Base-by-base conservation (phyloP, 1,139 yeast genomes). In the Meyerozyma athensensis region DNA sequence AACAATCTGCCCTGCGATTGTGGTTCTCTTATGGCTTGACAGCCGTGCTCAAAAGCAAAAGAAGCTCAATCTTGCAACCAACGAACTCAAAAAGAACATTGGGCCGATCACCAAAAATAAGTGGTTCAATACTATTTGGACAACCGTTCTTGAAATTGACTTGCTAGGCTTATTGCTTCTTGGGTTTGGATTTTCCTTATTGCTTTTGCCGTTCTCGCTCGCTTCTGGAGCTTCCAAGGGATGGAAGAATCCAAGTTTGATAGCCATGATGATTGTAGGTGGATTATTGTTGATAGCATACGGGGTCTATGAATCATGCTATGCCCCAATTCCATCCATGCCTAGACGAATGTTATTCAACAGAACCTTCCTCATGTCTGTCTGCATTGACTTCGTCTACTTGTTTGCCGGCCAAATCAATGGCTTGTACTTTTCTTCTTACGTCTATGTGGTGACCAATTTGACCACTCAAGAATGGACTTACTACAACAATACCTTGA, bases 201-300 rank as follows among this genome's bases (percentile, higher is more conserved):
- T 64, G 14, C 43, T 64, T 33, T 49, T 64, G 21, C 70, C 70
- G 19, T 58, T 62, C 38, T 60, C 68, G 2, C 44, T 63, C 4
- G 57, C 59, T 40, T 22, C 49, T 4, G 39, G 47, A 30, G 68
- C 67, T 13, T 35, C 44, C 1, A 49, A 50, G 16, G 57, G 54
- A 9, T 63, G 65, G 63, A 49, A 39, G 20, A 63, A 61, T 40
- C 66, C 68, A 26, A 59, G 65, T 41, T 46, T 63, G 46, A 62
- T 63, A 38, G 68, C 69, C 28, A 63, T 63, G 69, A 46, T 58
- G 26, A 53, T 53, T 21, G 58, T 59, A 35, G 68, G 68, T 36
- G 65, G 60, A 26, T 35, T 62, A 3, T 38, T 63, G 5, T 43
- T 63, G 22, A 47, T 61, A 13, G 26, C 41, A 7, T 60, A 54